Conservation (phyloP, 2,329 filamentous ascomycete genomes). For the Monosporascus sp. region DNA sequence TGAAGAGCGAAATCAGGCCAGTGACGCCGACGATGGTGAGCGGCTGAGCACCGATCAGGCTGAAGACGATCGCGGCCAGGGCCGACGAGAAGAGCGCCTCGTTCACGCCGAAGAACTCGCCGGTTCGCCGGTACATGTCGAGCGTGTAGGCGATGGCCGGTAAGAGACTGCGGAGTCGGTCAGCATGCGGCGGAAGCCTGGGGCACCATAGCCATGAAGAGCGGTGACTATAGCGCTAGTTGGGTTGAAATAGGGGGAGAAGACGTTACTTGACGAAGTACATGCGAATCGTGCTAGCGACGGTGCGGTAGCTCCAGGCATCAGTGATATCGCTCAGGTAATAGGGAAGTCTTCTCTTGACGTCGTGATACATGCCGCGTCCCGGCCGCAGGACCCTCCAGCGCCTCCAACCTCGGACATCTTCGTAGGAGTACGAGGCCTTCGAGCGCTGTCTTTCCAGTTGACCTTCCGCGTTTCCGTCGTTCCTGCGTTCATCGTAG, state of each 20-base stretch:
- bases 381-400: conserved; percentile 37
- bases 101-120: conserved; percentile 50
- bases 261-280: conserved; percentile 48
- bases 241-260: neutral
- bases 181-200: too few relatives aligned
- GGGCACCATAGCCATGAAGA: too few relatives aligned
- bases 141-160: conserved; percentile 54
- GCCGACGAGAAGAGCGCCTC: conserved; percentile 50
- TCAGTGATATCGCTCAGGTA: conserved; percentile 52
- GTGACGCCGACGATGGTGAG: conserved; percentile 53
- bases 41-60: conserved; percentile 44
- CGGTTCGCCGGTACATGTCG: conserved; percentile 52
- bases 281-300: conserved; percentile 51
- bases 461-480: neutral
- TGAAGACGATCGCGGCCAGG: conserved; percentile 50
- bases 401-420: conserved; percentile 32
- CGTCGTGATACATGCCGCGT: conserved; percentile 49
- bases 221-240: neutral
- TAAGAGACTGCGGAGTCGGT: conserved; percentile 32
- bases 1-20: conserved; percentile 49
- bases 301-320: conserved; percentile 46
- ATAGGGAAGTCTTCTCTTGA: conserved; percentile 31
- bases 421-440: conserved; percentile 26
- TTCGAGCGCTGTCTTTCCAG: too few relatives aligned
- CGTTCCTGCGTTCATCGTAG: neutral